Percentiles rank a stretch among this genome's conserved stretches.
These are phyloP conservation scores for Poterioochromonas sp. DNA, from an alignment of 352 stramenopile species.

Conservation along the genomic window DNA sequence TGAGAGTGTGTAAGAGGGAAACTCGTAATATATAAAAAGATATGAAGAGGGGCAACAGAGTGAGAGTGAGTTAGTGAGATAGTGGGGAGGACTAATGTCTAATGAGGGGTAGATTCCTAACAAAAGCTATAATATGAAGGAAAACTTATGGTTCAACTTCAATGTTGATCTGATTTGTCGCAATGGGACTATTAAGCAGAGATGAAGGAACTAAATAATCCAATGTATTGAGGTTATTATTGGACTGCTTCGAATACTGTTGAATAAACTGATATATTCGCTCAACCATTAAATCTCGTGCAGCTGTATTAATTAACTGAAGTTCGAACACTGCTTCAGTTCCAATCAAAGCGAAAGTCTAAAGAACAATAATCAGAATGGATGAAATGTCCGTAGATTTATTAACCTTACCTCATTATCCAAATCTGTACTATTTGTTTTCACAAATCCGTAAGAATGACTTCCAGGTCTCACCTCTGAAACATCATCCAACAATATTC, in stretches of 20 bases:
- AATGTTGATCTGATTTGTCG: too few relatives aligned
- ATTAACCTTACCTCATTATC: conserved; percentile 3
- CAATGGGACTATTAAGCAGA: neutral
- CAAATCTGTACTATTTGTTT: neutral
- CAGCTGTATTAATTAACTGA: neutral
- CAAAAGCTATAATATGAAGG: too few relatives aligned
- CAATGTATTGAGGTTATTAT: neutral
- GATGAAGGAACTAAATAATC: neutral
- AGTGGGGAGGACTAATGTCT: too few relatives aligned
- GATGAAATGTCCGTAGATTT: neutral
- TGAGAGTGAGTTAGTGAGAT: too few relatives aligned
- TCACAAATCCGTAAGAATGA: conserved; percentile 24
- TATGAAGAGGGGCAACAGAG: too few relatives aligned
- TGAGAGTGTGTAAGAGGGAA: too few relatives aligned
- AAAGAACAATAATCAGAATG: neutral
- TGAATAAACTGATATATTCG: neutral
- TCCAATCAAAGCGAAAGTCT: neutral
- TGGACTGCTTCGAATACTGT: neutral
- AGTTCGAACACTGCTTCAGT: neutral
- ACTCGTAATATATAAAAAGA: too few relatives aligned
- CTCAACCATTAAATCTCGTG: neutral
- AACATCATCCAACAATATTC: neutral
- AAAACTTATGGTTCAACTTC: too few relatives aligned
- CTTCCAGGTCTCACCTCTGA: conserved; percentile 3
- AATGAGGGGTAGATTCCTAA: too few relatives aligned